These are phyloP conservation scores for Boletus sp. DNA, from an alignment of 1,284 basidiomycete species.

Conservation along the genomic window DNA sequence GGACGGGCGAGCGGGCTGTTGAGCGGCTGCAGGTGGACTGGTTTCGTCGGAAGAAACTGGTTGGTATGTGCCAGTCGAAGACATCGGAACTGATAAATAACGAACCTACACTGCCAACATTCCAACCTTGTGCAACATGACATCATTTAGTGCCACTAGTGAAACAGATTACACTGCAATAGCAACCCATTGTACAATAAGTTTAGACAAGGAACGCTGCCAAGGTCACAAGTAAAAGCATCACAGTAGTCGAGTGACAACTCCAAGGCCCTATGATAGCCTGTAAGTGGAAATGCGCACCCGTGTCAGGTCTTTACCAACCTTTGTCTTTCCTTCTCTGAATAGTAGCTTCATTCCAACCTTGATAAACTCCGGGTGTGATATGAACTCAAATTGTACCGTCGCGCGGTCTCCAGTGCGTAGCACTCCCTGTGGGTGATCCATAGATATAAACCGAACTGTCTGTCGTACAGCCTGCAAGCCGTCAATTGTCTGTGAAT, in stretches of 20 bases:
- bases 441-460: slow-evolving; percentile 83
- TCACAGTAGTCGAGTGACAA: slow-evolving; percentile 40
- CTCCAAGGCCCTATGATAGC: slow-evolving; percentile 38
- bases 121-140: slow-evolving; percentile 23
- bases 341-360: slow-evolving; percentile 89
- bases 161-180: no score
- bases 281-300: neutral
- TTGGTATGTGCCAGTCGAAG: slow-evolving; percentile 21
- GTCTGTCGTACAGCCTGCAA: slow-evolving; percentile 81
- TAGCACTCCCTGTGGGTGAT: slow-evolving; percentile 81
- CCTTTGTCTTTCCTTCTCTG: slow-evolving; percentile 92
- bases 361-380: slow-evolving; percentile 86
- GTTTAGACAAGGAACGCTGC: no score
- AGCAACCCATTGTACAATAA: neutral
- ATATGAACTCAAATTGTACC: slow-evolving; percentile 88
- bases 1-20: slow-evolving; percentile 15
- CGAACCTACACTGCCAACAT: slow-evolving; percentile 16
- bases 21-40: slow-evolving; percentile 5
- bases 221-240: neutral
- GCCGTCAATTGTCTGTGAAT: neutral
- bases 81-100: slow-evolving; percentile 19
- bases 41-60: slow-evolving; percentile 20
- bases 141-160: slow-evolving; percentile 17
- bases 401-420: slow-evolving; percentile 89
- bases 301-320: slow-evolving; percentile 27